These are phyloP conservation scores for Lonicera japonica DNA, from an alignment of 129 eudicot species.

Conservation along the genomic window DNA sequence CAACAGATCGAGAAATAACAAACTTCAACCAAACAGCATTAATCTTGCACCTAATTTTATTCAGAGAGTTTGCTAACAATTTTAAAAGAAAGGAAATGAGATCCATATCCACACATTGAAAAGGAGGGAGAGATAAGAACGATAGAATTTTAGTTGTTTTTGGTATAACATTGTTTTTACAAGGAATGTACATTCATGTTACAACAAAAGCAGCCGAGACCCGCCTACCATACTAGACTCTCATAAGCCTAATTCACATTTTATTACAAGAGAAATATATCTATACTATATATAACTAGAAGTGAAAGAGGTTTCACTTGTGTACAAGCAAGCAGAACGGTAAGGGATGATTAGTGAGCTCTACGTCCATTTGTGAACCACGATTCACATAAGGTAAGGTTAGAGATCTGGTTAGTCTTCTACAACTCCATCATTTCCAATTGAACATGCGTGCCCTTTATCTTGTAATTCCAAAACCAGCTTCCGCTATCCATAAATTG, in stretches of 20 bases:
- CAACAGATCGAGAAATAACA: slow-evolving; percentile 4
- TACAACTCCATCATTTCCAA: slow-evolving; percentile 70
- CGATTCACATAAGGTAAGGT: slow-evolving; percentile 50
- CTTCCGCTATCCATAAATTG: slow-evolving; percentile 66
- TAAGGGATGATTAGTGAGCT: slow-evolving; percentile 3
- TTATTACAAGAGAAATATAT: slow-evolving; percentile 20
- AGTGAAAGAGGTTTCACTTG: slow-evolving; percentile 63
- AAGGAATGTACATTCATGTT: slow-evolving; percentile 43
- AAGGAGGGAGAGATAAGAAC: background rate
- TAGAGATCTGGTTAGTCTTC: slow-evolving; percentile 20
- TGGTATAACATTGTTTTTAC: slow-evolving; percentile 24
- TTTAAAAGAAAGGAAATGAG: background rate
- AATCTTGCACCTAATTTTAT: background rate
- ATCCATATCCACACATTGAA: slow-evolving; percentile 3
- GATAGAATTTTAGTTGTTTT: slow-evolving; percentile 12
- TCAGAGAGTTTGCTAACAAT: background rate
- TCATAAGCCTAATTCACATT: slow-evolving; percentile 7
- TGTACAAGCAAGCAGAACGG: slow-evolving; percentile 55
- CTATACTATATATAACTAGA: background rate
- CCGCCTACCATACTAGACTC: slow-evolving; percentile 25
- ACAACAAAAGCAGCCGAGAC: slow-evolving; percentile 34
- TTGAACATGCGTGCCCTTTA: slow-evolving; percentile 54
- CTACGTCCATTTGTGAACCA: slow-evolving; percentile 59
- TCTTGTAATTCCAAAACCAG: slow-evolving; percentile 89
- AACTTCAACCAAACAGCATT: slow-evolving; percentile 4